Evolutionary conservation across 192 early-diverging fungal genomes (phyloP).

Genomic region (Podochytrium sp.): DNA sequence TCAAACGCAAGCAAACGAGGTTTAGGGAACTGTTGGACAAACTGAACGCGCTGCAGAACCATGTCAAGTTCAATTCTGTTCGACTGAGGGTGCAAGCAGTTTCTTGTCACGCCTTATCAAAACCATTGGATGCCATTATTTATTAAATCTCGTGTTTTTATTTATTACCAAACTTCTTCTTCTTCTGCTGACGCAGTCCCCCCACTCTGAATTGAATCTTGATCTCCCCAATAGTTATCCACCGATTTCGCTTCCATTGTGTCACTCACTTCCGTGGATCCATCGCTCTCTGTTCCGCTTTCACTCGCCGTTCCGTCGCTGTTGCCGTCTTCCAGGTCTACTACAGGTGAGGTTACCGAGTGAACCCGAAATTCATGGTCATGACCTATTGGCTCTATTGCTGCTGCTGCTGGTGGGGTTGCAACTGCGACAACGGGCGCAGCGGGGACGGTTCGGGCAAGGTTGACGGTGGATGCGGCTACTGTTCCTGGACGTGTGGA

Average conservation of each 20-base stretch:
- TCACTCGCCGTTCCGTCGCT: background rate
- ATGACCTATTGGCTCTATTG: background rate
- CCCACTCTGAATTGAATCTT: constrained; percentile 15
- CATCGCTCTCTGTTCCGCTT: constrained; percentile 3
- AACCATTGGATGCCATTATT: constrained; percentile 19
- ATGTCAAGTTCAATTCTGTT: constrained; percentile 4
- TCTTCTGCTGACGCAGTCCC: constrained; percentile 24
- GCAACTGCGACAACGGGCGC: background rate
- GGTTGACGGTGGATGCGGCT: background rate
- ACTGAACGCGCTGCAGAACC: background rate
- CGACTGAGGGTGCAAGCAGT: background rate
- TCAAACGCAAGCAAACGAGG: constrained; percentile 17
- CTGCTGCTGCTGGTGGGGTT: background rate
- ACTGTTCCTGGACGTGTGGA: background rate
- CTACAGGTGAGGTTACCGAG: background rate
- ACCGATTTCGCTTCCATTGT: background rate
- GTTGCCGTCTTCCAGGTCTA: background rate
- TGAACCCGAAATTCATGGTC: background rate
- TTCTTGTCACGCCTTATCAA: background rate
- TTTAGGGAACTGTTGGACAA: background rate
- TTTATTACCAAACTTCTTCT: constrained; percentile 1
- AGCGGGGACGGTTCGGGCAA: background rate
- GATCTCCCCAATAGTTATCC: constrained; percentile 16
- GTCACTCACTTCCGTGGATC: constrained; percentile 2
- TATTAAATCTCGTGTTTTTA: constrained; percentile 13